These are phyloP conservation scores for Aspergillus caelatus DNA, from an alignment of 2,329 filamentous ascomycete genomes.

Conservation along the genomic window DNA sequence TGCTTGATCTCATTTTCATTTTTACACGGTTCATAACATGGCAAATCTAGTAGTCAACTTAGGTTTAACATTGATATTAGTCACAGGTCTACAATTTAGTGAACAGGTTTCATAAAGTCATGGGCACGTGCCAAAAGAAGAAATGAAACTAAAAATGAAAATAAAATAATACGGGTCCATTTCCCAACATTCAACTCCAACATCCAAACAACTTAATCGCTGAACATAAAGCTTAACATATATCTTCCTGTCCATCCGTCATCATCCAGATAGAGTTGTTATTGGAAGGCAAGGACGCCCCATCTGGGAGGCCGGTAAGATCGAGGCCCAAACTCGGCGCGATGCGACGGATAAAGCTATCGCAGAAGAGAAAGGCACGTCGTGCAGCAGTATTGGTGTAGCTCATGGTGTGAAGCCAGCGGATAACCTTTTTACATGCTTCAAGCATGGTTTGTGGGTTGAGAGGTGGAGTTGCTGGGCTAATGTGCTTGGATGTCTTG, in stretches of 20 bases:
- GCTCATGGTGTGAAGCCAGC: constrained; percentile 41
- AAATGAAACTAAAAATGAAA: neutral
- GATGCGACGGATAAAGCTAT: constrained; percentile 35
- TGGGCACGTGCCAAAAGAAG: neutral
- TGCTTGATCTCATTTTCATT: neutral
- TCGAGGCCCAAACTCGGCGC: constrained; percentile 34
- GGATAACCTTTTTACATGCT: constrained; percentile 39
- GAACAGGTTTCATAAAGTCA: neutral
- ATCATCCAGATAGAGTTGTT: constrained; percentile 13
- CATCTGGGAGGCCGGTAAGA: constrained; percentile 33
- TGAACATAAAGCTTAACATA: neutral
- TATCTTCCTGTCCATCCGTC: neutral
- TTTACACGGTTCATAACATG: neutral
- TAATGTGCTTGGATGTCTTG: neutral
- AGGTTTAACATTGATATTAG: neutral
- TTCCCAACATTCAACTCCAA: neutral
- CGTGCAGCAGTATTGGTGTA: constrained; percentile 32
- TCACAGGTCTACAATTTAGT: constrained; percentile 1
- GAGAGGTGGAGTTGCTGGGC: neutral
- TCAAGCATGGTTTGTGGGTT: constrained; percentile 30
- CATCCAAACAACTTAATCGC: neutral
- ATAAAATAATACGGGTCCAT: neutral
- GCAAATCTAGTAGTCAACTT: neutral
- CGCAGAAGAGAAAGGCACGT: constrained; percentile 40
- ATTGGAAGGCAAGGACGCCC: constrained; percentile 8